Evolutionary conservation across 2,329 filamentous ascomycete genomes (phyloP), one percentile per base, ranked within the genome.

Genomic region (Trichoderma arundinaceum): DNA sequence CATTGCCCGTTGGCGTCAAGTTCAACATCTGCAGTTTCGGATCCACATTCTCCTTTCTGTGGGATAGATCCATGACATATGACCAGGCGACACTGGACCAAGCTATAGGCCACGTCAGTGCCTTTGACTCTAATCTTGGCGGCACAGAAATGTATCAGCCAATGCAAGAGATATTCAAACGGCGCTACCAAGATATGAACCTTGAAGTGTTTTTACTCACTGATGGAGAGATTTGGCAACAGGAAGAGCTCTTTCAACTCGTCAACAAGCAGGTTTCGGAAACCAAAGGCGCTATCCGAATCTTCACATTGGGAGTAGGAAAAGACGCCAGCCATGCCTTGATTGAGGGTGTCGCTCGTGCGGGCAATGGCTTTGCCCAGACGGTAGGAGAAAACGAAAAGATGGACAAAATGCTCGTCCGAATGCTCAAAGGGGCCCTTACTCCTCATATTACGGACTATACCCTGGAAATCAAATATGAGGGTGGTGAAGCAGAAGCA

Each of bases 1-100:
- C 87, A 0, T 77, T 91, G 1, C 88, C 88, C 0, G 70, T 88
- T 1, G 86, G 87, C 5, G 80, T 85, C 67, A 86, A 86, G 71
- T 91, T 91, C 80, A 91, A 92, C 72, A 88, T 91, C 62, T 89
- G 86, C 73, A 89, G 87, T 4, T 91, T 92, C 60, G 89, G 89
- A 12, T 79, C 74, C 1, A 43, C 7, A 0, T 77, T 80, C 66
- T 68, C 71, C 1, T 84, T 85, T 59, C 74, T 87, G 7, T 88
- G 81, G 78, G 56, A 74, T 0, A 77, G 78, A 33, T 86, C 84
- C 2, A 74, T 76, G 54, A 74, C 75, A 0, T 87, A 86, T 66
- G 77, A 76, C 64, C 77, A 81, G 28, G 74, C 78, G 0, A 81
- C 74, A 0, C 72, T 87, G 0, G 71, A 79, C 0, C 62, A 77